A percentile compares a stretch with the other conserved stretches of the same genome.
phyloP scores from a whole-genome alignment of 1,139 yeast species.

The Geotrichum candidum region DNA sequence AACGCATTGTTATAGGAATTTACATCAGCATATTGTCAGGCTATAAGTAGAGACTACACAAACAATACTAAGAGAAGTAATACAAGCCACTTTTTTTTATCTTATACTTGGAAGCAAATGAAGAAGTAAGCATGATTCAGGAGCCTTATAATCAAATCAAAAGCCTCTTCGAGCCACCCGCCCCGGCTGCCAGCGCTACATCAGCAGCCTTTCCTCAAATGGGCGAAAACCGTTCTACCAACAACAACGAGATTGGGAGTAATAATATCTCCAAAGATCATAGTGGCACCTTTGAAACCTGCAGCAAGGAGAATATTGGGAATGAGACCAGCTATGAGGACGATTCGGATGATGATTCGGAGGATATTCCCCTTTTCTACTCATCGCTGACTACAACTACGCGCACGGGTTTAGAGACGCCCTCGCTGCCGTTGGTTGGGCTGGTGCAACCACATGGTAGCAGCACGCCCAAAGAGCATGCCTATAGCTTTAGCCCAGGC shows the following conservation, averaged over 20 bases:
- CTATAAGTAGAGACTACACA: neutral
- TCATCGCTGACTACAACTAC: neutral
- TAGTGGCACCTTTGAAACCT: neutral
- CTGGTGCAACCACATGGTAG: neutral
- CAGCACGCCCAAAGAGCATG: neutral
- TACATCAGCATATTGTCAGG: neutral
- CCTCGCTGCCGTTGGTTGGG: neutral
- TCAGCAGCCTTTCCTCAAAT: neutral
- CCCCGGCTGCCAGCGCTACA: neutral
- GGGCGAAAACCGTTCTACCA: neutral
- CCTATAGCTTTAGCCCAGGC: neutral
- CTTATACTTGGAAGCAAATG: neutral
- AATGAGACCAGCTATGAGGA: neutral
- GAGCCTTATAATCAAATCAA: neutral
- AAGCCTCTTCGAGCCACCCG: neutral
- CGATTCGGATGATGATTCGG: slow-evolving; percentile 4
- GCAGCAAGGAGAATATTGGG: neutral
- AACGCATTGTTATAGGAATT: neutral
- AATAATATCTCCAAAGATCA: neutral
- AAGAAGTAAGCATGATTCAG: neutral
- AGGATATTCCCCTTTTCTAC: slow-evolving; percentile 4
- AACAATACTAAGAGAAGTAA: neutral
- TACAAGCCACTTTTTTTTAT: too few relatives aligned
- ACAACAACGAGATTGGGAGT: neutral
- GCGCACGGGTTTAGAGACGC: neutral